Percentiles rank a stretch among this genome's conserved stretches.
Conservation (phyloP, 2,329 filamentous ascomycete genomes). For the Pseudopithomyces maydicus region DNA sequence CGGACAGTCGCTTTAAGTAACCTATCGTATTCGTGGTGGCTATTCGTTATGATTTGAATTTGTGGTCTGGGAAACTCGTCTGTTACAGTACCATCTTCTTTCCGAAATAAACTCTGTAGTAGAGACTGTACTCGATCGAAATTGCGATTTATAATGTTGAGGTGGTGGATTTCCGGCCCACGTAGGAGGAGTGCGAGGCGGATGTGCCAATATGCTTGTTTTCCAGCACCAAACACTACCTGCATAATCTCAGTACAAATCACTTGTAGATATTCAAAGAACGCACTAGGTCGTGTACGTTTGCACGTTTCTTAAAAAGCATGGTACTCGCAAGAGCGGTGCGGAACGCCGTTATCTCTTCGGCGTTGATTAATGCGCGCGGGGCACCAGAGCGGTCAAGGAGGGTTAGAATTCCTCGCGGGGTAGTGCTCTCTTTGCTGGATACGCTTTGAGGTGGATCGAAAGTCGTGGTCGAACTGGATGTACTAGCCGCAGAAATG, state of each 20-base stretch:
- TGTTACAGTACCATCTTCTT: constrained; percentile 39
- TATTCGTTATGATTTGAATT: constrained; percentile 71
- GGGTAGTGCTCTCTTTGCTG: constrained; percentile 48
- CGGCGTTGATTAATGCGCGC: constrained; percentile 68
- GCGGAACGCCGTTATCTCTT: constrained; percentile 71
- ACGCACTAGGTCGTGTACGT: constrained; percentile 71
- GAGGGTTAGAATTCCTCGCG: constrained; percentile 63
- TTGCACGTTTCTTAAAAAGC: constrained; percentile 66
- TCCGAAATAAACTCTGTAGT: constrained; percentile 60
- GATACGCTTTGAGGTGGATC: constrained; percentile 23
- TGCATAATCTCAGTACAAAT: too few species aligned
- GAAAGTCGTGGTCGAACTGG: constrained; percentile 25
- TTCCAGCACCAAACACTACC: constrained; percentile 80
- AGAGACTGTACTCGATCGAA: constrained; percentile 64
- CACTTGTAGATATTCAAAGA: too few species aligned
- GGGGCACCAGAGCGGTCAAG: constrained; percentile 63
- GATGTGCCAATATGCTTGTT: constrained; percentile 94
- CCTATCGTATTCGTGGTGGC: constrained; percentile 71
- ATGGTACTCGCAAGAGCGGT: constrained; percentile 69
- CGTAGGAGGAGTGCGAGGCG: constrained; percentile 79
- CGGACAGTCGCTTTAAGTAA: constrained; percentile 73
- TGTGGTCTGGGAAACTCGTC: constrained; percentile 50
- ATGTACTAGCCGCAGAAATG: constrained; percentile 27
- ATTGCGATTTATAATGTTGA: constrained; percentile 81
- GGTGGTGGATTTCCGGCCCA: constrained; percentile 70